Conservation (phyloP, 352 stramenopile genomes). For the Blastocystis sp. region DNA sequence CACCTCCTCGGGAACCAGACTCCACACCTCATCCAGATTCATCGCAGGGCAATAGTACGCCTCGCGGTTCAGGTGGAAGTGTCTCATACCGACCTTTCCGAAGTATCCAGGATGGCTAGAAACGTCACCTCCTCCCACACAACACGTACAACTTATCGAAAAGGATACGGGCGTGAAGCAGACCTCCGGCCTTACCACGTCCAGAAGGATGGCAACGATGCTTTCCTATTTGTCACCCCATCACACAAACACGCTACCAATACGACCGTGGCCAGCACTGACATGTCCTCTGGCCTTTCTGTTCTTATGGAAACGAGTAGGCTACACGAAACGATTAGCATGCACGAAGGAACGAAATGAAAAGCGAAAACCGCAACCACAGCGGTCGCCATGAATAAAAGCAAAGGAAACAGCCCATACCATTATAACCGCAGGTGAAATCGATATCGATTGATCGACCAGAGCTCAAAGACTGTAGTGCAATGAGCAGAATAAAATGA, state of each 20-base stretch:
- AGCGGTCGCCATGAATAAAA: no score
- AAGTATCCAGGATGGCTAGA: slow-evolving; percentile 87
- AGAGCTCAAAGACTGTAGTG: neutral
- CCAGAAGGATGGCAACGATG: slow-evolving; percentile 84
- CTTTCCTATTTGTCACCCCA: neutral
- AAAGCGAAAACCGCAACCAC: no score
- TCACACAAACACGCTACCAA: neutral
- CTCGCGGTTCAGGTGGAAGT: slow-evolving; percentile 94
- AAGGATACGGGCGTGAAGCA: slow-evolving; percentile 98
- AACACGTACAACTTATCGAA: slow-evolving; percentile 95
- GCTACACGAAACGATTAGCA: slow-evolving; percentile 59
- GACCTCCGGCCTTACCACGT: slow-evolving; percentile 99
- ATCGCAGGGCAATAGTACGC: slow-evolving; percentile 87
- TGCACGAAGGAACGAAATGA: neutral
- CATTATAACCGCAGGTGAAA: slow-evolving; percentile 40
- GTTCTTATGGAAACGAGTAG: slow-evolving; percentile 81
- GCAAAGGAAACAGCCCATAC: neutral
- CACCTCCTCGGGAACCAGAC: slow-evolving; percentile 87
- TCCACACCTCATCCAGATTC: slow-evolving; percentile 98
- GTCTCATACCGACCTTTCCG: slow-evolving; percentile 99
- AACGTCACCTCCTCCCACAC: neutral
- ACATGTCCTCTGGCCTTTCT: slow-evolving; percentile 99
- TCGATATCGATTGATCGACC: neutral
- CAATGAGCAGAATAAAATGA: slow-evolving; percentile 31
- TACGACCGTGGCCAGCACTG: slow-evolving; percentile 85